These are phyloP conservation scores for Gonium pectorale DNA, from an alignment of 139 green algal genomes.

Conservation along the genomic window DNA sequence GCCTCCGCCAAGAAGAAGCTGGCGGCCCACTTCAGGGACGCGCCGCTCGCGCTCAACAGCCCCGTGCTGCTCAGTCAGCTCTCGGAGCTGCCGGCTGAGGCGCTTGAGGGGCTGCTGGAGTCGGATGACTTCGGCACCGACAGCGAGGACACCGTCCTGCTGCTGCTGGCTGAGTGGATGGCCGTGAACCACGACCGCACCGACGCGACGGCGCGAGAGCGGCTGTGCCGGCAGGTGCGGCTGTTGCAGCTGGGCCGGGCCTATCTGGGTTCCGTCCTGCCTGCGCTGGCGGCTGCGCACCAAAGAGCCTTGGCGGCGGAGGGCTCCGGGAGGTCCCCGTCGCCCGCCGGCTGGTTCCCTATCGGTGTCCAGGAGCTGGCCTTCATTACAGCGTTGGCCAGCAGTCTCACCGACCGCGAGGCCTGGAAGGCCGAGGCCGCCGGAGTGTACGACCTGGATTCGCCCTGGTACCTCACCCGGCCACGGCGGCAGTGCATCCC, in stretches of 20 bases:
- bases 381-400: not conserved
- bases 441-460: too few species aligned
- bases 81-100: not conserved
- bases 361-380: not conserved
- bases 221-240: conserved; percentile 7
- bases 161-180: not conserved
- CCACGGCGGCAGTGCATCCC: conserved; percentile 3
- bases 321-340: too few species aligned
- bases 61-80: not conserved
- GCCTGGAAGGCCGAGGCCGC: too few species aligned
- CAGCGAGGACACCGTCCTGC: not conserved
- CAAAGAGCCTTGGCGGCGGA: too few species aligned
- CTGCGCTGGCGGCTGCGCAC: not conserved
- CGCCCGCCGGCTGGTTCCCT: not conserved
- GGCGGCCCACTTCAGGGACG: not conserved
- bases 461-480: not conserved
- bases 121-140: not conserved
- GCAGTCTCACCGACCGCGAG: not conserved
- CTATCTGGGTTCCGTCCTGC: conserved; percentile 8
- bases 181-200: not conserved
- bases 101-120: not conserved
- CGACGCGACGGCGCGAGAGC: not conserved
- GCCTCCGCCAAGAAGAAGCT: not conserved
- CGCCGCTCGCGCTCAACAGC: not conserved
- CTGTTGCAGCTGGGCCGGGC: conserved; percentile 4